Base-by-base conservation (phyloP, 352 stramenopile species). In the Phytophthora pisi region DNA sequence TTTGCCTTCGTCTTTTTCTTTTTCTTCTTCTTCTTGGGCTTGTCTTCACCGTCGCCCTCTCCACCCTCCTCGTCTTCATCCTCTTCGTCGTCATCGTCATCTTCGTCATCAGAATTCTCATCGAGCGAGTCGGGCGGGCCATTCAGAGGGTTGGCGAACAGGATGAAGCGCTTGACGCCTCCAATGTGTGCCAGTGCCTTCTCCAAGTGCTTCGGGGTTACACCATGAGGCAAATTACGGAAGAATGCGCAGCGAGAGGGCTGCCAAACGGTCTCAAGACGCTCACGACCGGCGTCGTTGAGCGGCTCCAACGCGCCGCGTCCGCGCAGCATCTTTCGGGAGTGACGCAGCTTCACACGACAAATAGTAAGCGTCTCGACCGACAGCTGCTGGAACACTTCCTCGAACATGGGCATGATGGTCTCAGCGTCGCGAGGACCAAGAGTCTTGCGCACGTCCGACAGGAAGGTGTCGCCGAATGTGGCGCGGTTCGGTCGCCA, bases 281-380 rank as follows among this genome's bases (percentile, higher is more conserved):
- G 75, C 28, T 70, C 68, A 18, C 56, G 74, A 20, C 79, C 86
- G 0, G 51, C 47, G 3, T 86, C 75, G 42, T 84, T 78, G 6
- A 92, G n/a, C 28, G 73, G 69, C 57, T 78, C 47, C 4, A 93
- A 51, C 4, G 55, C 73, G 23, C 79, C 84, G 28, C 77, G 70
- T 26, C 85, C 83, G 18, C 78, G 84, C 40, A 93, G 49, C 31
- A 91, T 64, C 55, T 91, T 93, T 26, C 79, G 53, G 23, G 85
- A 84, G 66, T 93, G 86, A 42, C 84, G 86, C 46, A 89, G 54
- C 64, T 92, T 91, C 38, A 96, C 80, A 50, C 86, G 84, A 54
- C 86, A 96, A 45, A 96, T 94, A 47, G 84, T 96, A 34, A 96
- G 77, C 62, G 85, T 93, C 66, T 96, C 88, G 36, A 96, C 79